Conservation (phyloP, 352 stramenopile genomes). For the Pythium plurisporium region DNA sequence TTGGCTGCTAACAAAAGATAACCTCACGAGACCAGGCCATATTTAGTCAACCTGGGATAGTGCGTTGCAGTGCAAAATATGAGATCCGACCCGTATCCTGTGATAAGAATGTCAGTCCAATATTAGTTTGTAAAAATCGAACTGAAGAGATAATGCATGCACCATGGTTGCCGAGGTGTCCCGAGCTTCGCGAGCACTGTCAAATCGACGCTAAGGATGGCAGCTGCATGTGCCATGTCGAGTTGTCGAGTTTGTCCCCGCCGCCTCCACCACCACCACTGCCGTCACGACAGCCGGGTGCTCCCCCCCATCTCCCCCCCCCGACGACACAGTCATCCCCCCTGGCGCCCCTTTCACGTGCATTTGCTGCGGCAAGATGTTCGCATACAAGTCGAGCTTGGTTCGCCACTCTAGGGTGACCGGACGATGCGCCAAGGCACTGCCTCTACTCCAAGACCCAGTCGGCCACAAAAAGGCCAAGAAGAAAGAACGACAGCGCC, state of each 20-base stretch:
- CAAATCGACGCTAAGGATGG: not conserved
- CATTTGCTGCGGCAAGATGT: not conserved
- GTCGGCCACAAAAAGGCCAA: not conserved
- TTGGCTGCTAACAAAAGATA: too few relatives aligned
- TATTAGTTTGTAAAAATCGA: too few relatives aligned
- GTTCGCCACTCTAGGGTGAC: not conserved
- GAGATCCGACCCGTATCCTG: too few relatives aligned
- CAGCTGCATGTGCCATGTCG: not conserved
- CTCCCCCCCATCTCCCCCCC: too few relatives aligned
- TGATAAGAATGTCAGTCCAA: too few relatives aligned
- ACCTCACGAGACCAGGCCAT: not conserved
- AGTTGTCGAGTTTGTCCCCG: too few relatives aligned
- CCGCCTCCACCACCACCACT: not conserved
- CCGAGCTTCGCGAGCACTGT: too few relatives aligned
- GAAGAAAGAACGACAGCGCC: not conserved
- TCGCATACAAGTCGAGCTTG: not conserved
- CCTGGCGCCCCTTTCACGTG: not conserved
- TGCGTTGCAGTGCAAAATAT: too few relatives aligned
- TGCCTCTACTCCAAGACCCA: not conserved
- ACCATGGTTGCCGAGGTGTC: too few relatives aligned
- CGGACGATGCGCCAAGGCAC: not conserved
- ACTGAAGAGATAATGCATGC: not conserved
- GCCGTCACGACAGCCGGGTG: too few relatives aligned
- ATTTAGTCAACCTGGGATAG: not conserved
- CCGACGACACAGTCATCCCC: too few relatives aligned